phyloP scores from a whole-genome alignment of 108 stramenopile species.

The Cyclostephanos tholiformis region DNA sequence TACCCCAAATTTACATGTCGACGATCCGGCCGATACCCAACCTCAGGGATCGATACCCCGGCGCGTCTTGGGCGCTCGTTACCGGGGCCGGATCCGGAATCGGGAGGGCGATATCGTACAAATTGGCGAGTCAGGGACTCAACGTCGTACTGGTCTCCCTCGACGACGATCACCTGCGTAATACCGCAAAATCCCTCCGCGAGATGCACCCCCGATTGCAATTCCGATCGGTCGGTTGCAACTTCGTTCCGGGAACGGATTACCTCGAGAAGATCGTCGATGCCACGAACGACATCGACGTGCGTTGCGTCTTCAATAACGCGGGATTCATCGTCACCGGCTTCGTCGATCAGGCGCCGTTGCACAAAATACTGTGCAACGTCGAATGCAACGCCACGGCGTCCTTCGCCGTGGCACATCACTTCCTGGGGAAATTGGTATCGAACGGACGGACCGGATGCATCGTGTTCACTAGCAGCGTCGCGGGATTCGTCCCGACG shows the following conservation, averaged over 20 bases:
- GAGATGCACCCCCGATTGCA: conserved; percentile 75
- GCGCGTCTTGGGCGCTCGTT: conserved; percentile 96
- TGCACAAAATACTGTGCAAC: conserved; percentile 90
- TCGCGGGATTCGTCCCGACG: conserved; percentile 97
- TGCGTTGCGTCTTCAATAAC: conserved; percentile 95
- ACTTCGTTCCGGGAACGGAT: conserved; percentile 87
- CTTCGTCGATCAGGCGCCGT: conserved; percentile 93
- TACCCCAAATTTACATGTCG: conserved; percentile 84
- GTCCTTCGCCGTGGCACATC: conserved; percentile 91
- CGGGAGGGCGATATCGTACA: conserved; percentile 92
- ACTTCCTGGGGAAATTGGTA: conserved; percentile 84
- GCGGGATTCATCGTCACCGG: conserved; percentile 99
- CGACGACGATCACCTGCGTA: conserved; percentile 88
- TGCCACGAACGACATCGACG: conserved; percentile 88
- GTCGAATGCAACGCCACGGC: conserved; percentile 98
- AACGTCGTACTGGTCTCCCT: conserved; percentile 98
- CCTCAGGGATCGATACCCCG: conserved; percentile 86
- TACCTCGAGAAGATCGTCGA: conserved; percentile 85
- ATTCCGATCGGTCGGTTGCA: conserved; percentile 89
- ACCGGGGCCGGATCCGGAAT: conserved; percentile 97
- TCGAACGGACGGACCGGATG: conserved; percentile 83
- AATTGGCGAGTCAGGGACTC: conserved; percentile 92
- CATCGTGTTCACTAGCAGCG: conserved; percentile 96
- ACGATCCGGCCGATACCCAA: conserved; percentile 77
- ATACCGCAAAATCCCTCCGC: conserved; percentile 81